Evolutionary conservation across 495 filamentous ascomycete genomes (phyloP).

Genomic region (Pyrenopolyporus hunteri): DNA sequence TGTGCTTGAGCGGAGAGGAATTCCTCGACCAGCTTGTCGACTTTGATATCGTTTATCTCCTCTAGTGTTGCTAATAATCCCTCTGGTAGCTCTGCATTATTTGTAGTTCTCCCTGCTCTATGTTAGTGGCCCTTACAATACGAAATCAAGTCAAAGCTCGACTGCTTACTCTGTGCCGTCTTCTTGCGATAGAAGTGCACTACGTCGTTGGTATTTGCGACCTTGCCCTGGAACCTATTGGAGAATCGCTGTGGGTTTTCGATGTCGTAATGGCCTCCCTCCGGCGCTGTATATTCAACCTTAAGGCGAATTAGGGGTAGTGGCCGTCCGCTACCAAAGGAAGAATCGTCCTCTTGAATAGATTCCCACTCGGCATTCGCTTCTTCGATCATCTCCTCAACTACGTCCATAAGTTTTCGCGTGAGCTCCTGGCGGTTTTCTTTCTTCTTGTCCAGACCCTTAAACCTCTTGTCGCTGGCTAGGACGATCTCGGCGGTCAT

Average conservation of each 20-base stretch:
- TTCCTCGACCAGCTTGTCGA: conserved; percentile 85
- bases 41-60: conserved; percentile 76
- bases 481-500: conserved; percentile 83
- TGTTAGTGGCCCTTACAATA: not conserved
- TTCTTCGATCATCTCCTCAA: conserved; percentile 85
- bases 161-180: conserved; percentile 51
- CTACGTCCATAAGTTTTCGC: conserved; percentile 71
- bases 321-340: conserved; percentile 66
- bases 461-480: conserved; percentile 74
- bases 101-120: conserved; percentile 43
- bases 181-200: conserved; percentile 93
- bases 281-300: conserved; percentile 88
- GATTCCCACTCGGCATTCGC: conserved; percentile 82
- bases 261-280: conserved; percentile 84
- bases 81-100: conserved; percentile 58
- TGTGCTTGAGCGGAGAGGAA: conserved; percentile 74
- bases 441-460: conserved; percentile 75
- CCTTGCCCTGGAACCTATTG: conserved; percentile 85
- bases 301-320: conserved; percentile 85
- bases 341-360: conserved; percentile 63
- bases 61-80: conserved; percentile 64
- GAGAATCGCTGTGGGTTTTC: conserved; percentile 98
- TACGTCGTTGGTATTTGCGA: conserved; percentile 93
- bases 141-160: not conserved
- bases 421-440: conserved; percentile 84